Evolutionary conservation across 805 yeast genomes (phyloP).

Genomic region (baker's yeast (Saccharomyces cerevisiae)): DNA sequence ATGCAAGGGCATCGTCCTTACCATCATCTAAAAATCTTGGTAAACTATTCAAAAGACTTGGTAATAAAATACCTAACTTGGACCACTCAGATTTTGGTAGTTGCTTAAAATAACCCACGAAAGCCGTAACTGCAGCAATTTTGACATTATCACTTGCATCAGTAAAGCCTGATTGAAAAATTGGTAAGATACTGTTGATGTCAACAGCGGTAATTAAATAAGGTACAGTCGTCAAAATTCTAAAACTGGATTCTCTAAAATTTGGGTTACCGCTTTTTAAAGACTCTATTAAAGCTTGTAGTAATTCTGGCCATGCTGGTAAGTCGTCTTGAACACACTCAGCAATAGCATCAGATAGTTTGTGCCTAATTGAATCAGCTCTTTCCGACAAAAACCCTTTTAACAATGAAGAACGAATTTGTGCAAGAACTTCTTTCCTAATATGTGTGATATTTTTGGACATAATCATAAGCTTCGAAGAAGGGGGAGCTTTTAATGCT

Average conservation of each 20-base stretch:
- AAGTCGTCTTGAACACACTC: constrained; percentile 73
- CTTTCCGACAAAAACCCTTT: constrained; percentile 66
- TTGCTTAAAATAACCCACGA: constrained; percentile 78
- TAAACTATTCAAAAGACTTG: constrained; percentile 74
- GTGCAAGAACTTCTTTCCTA: constrained; percentile 46
- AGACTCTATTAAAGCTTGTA: constrained; percentile 68
- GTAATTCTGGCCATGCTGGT: constrained; percentile 66
- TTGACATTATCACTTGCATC: constrained; percentile 77
- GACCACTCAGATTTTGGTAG: constrained; percentile 77
- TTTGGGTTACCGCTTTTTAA: constrained; percentile 47
- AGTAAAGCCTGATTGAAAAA: constrained; percentile 73
- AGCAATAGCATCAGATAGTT: constrained; percentile 87
- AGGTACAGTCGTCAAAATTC: constrained; percentile 82
- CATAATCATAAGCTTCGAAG: constrained; percentile 47
- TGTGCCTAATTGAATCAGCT: constrained; percentile 76
- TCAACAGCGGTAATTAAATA: constrained; percentile 57
- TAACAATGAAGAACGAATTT: constrained; percentile 58
- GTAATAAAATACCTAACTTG: constrained; percentile 66
- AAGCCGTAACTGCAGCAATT: constrained; percentile 86
- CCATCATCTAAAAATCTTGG: constrained; percentile 76
- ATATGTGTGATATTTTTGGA: constrained; percentile 73
- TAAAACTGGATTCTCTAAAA: constrained; percentile 82
- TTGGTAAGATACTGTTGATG: constrained; percentile 48
- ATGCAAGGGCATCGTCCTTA: constrained; percentile 71
- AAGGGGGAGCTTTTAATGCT: constrained; percentile 69